phyloP scores from a whole-genome alignment of 2,329 filamentous ascomycete species.

The Sphaerulina musiva region DNA sequence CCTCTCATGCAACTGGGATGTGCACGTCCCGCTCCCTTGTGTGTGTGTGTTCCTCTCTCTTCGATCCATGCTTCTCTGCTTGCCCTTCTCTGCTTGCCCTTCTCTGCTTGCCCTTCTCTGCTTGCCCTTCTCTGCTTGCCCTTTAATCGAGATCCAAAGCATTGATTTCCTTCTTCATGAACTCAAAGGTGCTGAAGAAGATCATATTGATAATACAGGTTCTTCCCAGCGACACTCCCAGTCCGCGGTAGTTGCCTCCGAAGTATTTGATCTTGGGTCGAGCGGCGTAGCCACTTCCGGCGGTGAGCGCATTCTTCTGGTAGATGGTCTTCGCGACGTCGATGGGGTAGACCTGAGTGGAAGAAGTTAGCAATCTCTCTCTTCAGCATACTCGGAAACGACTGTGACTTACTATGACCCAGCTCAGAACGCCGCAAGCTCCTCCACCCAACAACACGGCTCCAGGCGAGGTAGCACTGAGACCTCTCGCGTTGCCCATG shows the following conservation, averaged over 20 bases:
- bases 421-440: slow-evolving; percentile 75
- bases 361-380: slow-evolving; percentile 1
- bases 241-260: slow-evolving; percentile 67
- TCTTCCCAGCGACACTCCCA: slow-evolving; percentile 75
- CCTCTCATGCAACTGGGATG: neutral
- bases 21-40: neutral
- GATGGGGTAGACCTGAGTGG: slow-evolving; percentile 50
- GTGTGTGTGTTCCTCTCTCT: neutral
- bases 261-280: slow-evolving; percentile 71
- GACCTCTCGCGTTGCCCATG: slow-evolving; percentile 66
- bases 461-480: slow-evolving; percentile 68
- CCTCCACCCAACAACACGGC: slow-evolving; percentile 73
- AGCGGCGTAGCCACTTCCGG: slow-evolving; percentile 45
- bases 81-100: neutral
- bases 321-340: slow-evolving; percentile 82
- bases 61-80: neutral
- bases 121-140: neutral
- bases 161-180: slow-evolving; percentile 60
- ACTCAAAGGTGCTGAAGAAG: slow-evolving; percentile 84
- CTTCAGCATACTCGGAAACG: neutral
- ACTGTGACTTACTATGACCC: slow-evolving; percentile 60
- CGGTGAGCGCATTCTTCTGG: slow-evolving; percentile 70
- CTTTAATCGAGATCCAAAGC: slow-evolving; percentile 18
- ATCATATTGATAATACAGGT: slow-evolving; percentile 80
- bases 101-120: neutral